Evolutionary conservation across 805 yeast genomes (phyloP).

Genomic region (Ogataea saltuana): DNA sequence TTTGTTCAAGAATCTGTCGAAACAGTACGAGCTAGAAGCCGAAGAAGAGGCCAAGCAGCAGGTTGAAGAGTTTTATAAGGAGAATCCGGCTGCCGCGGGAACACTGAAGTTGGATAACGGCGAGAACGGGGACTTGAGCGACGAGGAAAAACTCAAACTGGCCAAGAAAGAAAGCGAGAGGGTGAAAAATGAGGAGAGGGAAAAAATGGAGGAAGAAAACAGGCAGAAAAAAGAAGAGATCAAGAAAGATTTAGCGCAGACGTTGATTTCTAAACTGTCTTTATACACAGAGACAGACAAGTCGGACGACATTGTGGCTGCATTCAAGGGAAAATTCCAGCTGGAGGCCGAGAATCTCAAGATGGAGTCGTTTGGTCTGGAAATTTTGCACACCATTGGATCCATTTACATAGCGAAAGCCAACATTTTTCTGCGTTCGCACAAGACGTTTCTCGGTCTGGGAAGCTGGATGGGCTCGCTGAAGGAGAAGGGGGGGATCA

Average conservation of each 20-base stretch:
- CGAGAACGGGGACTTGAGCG: slow-evolving; percentile 20
- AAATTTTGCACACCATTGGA: slow-evolving; percentile 82
- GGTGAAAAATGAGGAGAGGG: slow-evolving; percentile 54
- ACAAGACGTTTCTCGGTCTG: slow-evolving; percentile 75
- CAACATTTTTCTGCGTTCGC: slow-evolving; percentile 67
- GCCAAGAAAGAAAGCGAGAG: slow-evolving; percentile 32
- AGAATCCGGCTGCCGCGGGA: slow-evolving; percentile 37
- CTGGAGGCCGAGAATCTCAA: slow-evolving; percentile 78
- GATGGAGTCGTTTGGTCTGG: slow-evolving; percentile 93
- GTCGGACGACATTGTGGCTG: slow-evolving; percentile 58
- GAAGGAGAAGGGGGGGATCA: slow-evolving; percentile 80
- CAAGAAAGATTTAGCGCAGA: slow-evolving; percentile 51
- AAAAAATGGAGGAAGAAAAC: slow-evolving; percentile 76
- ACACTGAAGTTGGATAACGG: slow-evolving; percentile 31
- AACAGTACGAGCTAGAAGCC: slow-evolving; percentile 51
- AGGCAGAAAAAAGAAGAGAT: slow-evolving; percentile 54
- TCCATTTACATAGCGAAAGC: slow-evolving; percentile 76
- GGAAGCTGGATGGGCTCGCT: slow-evolving; percentile 80
- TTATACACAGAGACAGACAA: slow-evolving; percentile 56
- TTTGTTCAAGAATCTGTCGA: slow-evolving; percentile 60
- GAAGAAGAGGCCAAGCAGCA: slow-evolving; percentile 31
- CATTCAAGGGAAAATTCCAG: slow-evolving; percentile 53
- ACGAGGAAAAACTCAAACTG: slow-evolving; percentile 33
- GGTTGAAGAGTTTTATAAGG: slow-evolving; percentile 53
- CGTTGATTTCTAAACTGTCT: slow-evolving; percentile 49